Base-by-base conservation (phyloP, 2,329 filamentous ascomycete genomes). In the Penicillium sp. region DNA sequence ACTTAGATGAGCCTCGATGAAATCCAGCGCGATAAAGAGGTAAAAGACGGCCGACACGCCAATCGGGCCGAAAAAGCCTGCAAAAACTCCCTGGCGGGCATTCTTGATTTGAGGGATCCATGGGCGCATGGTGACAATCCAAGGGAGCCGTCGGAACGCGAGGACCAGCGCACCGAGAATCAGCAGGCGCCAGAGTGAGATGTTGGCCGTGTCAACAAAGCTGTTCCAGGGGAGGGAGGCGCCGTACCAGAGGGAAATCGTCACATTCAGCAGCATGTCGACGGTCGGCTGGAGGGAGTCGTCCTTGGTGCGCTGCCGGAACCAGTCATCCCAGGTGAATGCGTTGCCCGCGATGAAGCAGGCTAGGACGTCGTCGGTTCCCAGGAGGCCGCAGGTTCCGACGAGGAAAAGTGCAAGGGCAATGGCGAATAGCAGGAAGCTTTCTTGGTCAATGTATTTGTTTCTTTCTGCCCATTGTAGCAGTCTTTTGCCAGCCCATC, bases 261-360 rank as follows among this genome's bases (percentile, higher is more conserved):
- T 83, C 3, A 96, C 87, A 73, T 97, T 97, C 60, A 97, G 88
- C 2, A 97, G 83, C 92, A 96, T 96, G 75, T 97, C 93, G 50
- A 97, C 91, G 0, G 93, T 97, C 0, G 93, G 93, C 73, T 97
- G 93, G 19, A 97, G 84, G 2, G 91, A 93, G 75, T 97, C 93
- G 68, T 97, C 93, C 69, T 90, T 81, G 0, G 93, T 97, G 75
- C 95, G 91, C 1, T 94, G 81, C 0, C 93, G 90, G 77, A 97
- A 97, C 92, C 92, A 96, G 77, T 96, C 92, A 74, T 96, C 92
- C 88, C 92, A 93, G 0, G 92, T 96, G 69, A 97, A 96, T 1
- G 86, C 86, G 71, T 96, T 97, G 1, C 93, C 93, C 2, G 93
- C 93, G 68, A 97, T 89, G 73, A 97, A 97, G 79, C 92, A 96